These are phyloP conservation scores for Aeschynomene evenia DNA, from an alignment of 306 rosid species.

Conservation along the genomic window DNA sequence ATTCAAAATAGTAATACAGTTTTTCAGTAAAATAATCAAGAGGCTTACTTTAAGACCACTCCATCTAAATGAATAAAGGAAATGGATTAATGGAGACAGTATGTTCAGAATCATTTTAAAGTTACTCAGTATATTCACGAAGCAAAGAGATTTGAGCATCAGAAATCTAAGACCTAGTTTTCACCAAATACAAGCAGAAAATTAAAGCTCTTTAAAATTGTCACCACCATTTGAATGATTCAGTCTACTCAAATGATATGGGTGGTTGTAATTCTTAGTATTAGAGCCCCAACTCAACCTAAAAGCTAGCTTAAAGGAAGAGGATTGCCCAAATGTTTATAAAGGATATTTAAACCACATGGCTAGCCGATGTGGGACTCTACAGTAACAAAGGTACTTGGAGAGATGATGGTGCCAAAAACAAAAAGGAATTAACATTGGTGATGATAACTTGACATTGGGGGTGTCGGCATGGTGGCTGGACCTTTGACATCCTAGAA, in stretches of 20 bases:
- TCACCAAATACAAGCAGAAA: not conserved
- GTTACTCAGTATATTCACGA: not conserved
- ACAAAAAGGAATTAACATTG: not conserved
- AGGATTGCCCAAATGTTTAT: no score
- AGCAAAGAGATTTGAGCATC: not conserved
- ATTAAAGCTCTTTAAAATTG: not conserved
- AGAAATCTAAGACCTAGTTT: not conserved
- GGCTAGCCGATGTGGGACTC: no score
- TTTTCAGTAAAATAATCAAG: conserved; percentile 12
- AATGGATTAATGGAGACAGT: not conserved
- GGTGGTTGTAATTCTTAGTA: not conserved
- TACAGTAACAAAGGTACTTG: not conserved
- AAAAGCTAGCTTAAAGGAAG: no score
- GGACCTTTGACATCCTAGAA: not conserved
- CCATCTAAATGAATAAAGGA: conserved; percentile 8
- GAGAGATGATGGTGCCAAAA: not conserved
- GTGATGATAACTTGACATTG: not conserved
- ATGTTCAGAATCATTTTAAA: conserved; percentile 15
- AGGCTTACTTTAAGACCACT: conserved; percentile 8
- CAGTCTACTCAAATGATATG: not conserved
- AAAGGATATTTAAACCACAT: no score
- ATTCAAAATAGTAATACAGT: conserved; percentile 38
- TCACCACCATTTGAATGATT: not conserved
- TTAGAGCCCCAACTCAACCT: no score
- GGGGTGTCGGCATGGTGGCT: not conserved